Evolutionary conservation across 495 filamentous ascomycete genomes (phyloP).

Genomic region (Cercophora scortea): DNA sequence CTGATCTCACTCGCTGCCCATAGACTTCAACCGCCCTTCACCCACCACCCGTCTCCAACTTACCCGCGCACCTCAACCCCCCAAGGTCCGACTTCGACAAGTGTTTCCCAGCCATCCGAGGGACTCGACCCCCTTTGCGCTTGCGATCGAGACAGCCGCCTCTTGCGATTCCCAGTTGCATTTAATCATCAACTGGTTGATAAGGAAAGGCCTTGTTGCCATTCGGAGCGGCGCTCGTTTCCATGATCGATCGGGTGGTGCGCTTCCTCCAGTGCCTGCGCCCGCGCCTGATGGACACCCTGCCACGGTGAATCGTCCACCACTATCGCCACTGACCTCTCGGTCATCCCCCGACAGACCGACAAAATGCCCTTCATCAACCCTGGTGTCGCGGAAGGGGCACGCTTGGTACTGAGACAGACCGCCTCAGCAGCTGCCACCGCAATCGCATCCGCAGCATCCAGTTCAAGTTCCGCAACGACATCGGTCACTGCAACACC

Average conservation of each 20-base stretch:
- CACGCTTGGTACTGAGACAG: conserved; percentile 21
- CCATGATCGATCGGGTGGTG: no score
- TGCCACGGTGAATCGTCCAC: conserved; percentile 11
- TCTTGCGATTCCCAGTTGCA: not conserved
- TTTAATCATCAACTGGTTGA: not conserved
- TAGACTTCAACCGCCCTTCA: no score
- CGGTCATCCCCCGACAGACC: not conserved
- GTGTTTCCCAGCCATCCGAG: conserved; percentile 12
- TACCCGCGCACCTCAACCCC: not conserved
- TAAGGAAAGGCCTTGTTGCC: no score
- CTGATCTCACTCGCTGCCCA: conserved; percentile 6
- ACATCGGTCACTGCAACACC: not conserved
- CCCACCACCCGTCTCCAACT: not conserved
- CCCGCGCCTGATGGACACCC: conserved; percentile 19
- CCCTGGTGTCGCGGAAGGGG: conserved; percentile 16
- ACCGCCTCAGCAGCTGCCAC: not conserved
- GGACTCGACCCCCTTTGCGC: conserved; percentile 8
- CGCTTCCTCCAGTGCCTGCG: conserved; percentile 2
- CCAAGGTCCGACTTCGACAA: conserved; percentile 8
- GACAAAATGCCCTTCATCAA: conserved; percentile 23
- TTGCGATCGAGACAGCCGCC: not conserved
- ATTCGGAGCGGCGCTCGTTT: no score
- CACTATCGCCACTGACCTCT: conserved; percentile 10
- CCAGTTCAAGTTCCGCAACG: not conserved
- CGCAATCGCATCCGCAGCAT: not conserved